phyloP scores from a whole-genome alignment of 2,329 filamentous ascomycete species.

The Cryoendolithus antarcticus region DNA sequence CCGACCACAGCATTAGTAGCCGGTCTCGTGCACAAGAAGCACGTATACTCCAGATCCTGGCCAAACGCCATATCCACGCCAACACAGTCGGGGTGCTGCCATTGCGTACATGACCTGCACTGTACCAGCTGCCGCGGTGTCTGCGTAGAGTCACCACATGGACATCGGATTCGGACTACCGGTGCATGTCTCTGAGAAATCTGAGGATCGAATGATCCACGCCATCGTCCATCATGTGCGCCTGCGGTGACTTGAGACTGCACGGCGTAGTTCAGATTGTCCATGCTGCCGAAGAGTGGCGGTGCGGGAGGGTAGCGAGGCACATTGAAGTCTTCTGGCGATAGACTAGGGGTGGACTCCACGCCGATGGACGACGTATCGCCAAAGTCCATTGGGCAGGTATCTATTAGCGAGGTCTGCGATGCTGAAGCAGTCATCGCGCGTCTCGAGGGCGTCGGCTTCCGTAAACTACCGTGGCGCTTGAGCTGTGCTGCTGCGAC shows the following conservation, averaged over 20 bases:
- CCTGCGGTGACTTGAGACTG: constrained; percentile 22
- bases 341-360: not conserved
- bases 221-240: constrained; percentile 35
- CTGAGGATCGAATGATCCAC: constrained; percentile 32
- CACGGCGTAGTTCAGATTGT: constrained; percentile 1
- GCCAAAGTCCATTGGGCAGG: constrained; percentile 17
- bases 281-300: constrained; percentile 7
- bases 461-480: constrained; percentile 20
- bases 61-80: constrained; percentile 34
- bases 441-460: constrained; percentile 8
- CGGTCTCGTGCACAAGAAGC: constrained; percentile 4
- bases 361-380: not conserved
- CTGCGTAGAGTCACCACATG: constrained; percentile 43
- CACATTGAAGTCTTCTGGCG: constrained; percentile 7
- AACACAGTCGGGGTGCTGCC: constrained; percentile 47
- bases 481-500: constrained; percentile 22
- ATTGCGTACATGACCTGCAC: constrained; percentile 51
- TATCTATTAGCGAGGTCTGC: constrained; percentile 14
- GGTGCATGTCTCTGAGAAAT: constrained; percentile 26
- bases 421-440: constrained; percentile 3
- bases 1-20: not conserved
- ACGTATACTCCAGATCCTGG: constrained; percentile 2
- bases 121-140: constrained; percentile 47
- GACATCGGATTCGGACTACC: constrained; percentile 39
- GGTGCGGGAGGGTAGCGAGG: constrained; percentile 1